Evolutionary conservation across 164 flowering plant species (phyloP).

Genomic region (Umbilicus rupestris): DNA sequence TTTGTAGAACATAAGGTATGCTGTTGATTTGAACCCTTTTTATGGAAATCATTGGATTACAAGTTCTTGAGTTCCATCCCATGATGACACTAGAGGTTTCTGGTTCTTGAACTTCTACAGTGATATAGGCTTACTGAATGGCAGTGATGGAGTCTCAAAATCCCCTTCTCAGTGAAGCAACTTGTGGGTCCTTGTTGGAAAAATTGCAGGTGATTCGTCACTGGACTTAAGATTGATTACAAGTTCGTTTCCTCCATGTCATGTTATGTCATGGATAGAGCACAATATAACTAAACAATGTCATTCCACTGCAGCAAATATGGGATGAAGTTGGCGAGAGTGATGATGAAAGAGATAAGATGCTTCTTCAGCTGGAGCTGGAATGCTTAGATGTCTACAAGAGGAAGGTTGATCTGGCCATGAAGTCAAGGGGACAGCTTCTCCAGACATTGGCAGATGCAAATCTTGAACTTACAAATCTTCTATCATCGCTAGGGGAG

Average conservation of each 20-base stretch:
- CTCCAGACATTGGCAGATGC: slow-evolving; percentile 78
- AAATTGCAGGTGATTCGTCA: slow-evolving; percentile 59
- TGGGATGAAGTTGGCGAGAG: slow-evolving; percentile 98
- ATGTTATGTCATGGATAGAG: not conserved
- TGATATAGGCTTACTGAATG: slow-evolving; percentile 39
- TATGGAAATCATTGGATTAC: slow-evolving; percentile 2
- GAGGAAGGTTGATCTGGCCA: slow-evolving; percentile 87
- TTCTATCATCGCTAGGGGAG: slow-evolving; percentile 80
- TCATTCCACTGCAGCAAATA: slow-evolving; percentile 49
- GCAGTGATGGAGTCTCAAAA: slow-evolving; percentile 54
- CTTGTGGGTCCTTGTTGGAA: slow-evolving; percentile 75
- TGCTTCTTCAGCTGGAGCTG: slow-evolving; percentile 88
- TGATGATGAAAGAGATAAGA: slow-evolving; percentile 80
- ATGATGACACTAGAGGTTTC: no score
- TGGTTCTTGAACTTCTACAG: not conserved
- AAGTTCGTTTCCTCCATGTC: not conserved
- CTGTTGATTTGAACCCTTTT: no score
- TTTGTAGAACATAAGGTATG: no score
- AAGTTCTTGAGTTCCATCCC: not conserved
- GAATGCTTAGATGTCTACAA: slow-evolving; percentile 96
- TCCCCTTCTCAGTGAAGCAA: slow-evolving; percentile 61
- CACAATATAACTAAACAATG: not conserved
- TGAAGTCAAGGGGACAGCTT: slow-evolving; percentile 70
- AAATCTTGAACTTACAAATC: slow-evolving; percentile 54
- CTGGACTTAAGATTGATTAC: no score